Conservation (phyloP, 441 rosid genomes). For the Croton setiger region DNA sequence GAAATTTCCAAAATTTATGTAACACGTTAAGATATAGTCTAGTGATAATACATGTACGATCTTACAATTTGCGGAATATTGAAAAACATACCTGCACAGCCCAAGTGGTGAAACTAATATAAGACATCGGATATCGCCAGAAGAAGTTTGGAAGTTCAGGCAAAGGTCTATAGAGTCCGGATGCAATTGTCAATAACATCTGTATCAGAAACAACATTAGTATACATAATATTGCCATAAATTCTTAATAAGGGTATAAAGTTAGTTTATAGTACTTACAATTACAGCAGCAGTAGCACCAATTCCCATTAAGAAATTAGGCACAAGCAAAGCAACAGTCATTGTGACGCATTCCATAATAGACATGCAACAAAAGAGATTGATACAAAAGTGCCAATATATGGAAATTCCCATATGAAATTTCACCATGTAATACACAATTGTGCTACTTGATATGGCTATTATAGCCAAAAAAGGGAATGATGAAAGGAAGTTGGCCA, state of each 20-base stretch:
- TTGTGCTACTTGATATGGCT: constrained; percentile 39
- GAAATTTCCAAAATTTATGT: too few species aligned
- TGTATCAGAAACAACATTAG: constrained; percentile 9
- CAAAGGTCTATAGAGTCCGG: constrained; percentile 61
- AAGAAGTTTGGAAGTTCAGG: constrained; percentile 41
- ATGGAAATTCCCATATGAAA: constrained; percentile 50
- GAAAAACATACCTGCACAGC: constrained; percentile 15
- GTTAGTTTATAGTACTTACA: constrained; percentile 7
- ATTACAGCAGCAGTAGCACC: constrained; percentile 36
- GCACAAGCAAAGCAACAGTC: constrained; percentile 76
- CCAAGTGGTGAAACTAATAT: constrained; percentile 16
- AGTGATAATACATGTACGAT: too few species aligned
- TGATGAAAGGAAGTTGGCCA: constrained; percentile 69
- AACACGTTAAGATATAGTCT: too few species aligned
- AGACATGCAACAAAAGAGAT: constrained; percentile 45
- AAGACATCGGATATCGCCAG: constrained; percentile 12
- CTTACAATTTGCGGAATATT: too few species aligned
- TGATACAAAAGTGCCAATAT: constrained; percentile 43
- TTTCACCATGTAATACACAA: constrained; percentile 67
- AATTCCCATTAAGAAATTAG: constrained; percentile 71
- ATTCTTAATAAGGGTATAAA: background rate
- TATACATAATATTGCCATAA: background rate
- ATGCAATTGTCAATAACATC: constrained; percentile 26
- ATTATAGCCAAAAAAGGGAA: constrained; percentile 52
- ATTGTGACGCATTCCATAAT: constrained; percentile 76